Conservation (phyloP, 495 filamentous ascomycete species). For the Penicillium riverlandense region DNA sequence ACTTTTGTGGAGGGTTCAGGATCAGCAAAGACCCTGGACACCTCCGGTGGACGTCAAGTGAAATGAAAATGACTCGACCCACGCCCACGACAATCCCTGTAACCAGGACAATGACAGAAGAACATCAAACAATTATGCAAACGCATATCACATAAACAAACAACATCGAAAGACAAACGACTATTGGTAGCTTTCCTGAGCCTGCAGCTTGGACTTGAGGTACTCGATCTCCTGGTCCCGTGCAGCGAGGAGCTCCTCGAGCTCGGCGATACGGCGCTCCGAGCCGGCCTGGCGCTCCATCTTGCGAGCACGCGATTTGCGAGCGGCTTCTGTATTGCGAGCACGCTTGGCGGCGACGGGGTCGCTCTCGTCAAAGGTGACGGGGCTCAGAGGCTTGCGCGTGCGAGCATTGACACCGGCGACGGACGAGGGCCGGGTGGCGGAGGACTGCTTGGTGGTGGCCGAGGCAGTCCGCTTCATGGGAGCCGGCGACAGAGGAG, state of each 20-base stretch:
- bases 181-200: conserved; percentile 14
- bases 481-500: conserved; percentile 33
- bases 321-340: conserved; percentile 89
- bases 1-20: conserved; percentile 1
- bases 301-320: conserved; percentile 86
- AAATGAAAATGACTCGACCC: conserved; percentile 6
- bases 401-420: conserved; percentile 64
- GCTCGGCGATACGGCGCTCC: conserved; percentile 42
- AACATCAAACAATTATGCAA: too few species aligned
- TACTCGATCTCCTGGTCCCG: conserved; percentile 58
- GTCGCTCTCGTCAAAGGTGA: conserved; percentile 52
- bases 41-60: conserved; percentile 1
- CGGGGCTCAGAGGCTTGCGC: conserved; percentile 74
- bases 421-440: conserved; percentile 22
- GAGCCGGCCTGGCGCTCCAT: conserved; percentile 60
- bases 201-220: conserved; percentile 21
- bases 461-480: conserved; percentile 25
- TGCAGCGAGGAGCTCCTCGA: conserved; percentile 41
- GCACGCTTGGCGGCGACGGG: conserved; percentile 84
- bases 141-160: not conserved
- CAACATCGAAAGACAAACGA: conserved; percentile 3
- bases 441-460: conserved; percentile 51
- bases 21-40: not conserved
- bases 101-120: conserved; percentile 7
- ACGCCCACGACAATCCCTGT: conserved; percentile 26